phyloP scores from a whole-genome alignment of 371 early-diverging fungal genomes.

The Phascolomyces articulosus region DNA sequence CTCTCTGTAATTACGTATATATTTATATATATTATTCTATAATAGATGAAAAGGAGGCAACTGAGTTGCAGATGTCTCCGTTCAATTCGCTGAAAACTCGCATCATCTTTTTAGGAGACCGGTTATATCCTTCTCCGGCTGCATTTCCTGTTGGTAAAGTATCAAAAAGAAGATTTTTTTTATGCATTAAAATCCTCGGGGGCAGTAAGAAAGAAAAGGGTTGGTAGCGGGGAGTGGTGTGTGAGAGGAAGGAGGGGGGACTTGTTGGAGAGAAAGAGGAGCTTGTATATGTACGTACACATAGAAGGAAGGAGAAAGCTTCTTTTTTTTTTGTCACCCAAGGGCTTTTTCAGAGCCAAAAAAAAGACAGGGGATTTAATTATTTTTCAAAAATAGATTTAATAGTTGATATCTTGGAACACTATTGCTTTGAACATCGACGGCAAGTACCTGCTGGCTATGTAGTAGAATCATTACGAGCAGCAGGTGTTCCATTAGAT shows the following conservation, averaged over 20 bases:
- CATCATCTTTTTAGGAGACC: not conserved
- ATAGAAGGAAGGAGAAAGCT: no score
- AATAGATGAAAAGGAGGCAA: constrained; percentile 1
- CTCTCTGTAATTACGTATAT: no score
- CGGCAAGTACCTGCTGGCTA: not conserved
- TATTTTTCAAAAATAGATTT: not conserved
- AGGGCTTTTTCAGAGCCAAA: no score
- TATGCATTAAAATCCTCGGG: no score
- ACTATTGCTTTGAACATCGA: constrained; percentile 3
- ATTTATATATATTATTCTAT: no score
- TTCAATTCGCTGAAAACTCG: not conserved
- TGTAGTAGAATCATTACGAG: not conserved
- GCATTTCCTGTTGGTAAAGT: constrained; percentile 10
- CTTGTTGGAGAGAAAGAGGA: no score
- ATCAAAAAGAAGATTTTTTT: no score
- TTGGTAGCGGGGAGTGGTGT: no score
- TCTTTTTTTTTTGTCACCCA: no score
- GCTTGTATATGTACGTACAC: no score
- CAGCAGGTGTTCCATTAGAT: not conserved
- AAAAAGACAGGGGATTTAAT: not conserved
- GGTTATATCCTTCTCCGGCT: constrained; percentile 1
- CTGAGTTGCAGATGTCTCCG: not conserved
- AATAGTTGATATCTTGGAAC: not conserved
- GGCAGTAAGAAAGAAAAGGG: not conserved
- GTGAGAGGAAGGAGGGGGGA: no score